Evolutionary conservation across 306 rosid genomes (phyloP), one percentile per base, ranked within the genome.

Genomic region (Psophocarpus tetragonolobus): DNA sequence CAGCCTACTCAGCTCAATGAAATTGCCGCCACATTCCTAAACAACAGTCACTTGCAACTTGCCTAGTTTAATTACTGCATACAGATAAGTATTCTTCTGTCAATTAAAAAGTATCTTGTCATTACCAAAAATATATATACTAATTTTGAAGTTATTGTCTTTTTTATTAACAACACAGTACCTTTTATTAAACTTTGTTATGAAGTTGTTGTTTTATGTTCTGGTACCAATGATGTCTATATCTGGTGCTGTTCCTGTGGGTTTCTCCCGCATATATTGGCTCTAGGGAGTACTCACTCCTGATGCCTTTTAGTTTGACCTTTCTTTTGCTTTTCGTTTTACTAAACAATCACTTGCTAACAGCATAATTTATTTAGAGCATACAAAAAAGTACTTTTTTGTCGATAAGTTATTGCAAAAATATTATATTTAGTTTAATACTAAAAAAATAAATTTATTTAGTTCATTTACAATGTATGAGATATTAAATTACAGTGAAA

Each of bases 1-100:
- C 36, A 67, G 26, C 11, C 10, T 35, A 66, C 54, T 78, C 35
- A 57, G 45, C 75, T 48, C 18, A 47, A 72, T 72, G 35, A 78
- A 65, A 77, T 32, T 71, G 78, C 51, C 42, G 18, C 66, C 36
- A 27, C 35, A 14, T 56, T 51, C 21, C 8, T 81, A 13, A 6
- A 58, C 21, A 68, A 74, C 27, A 70, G 51, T 38, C 42, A 68
- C 78, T 65, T 69, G 70, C 73, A 35, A 68, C 17, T 63, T 54
- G 75, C 65, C 4, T 68, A 54, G 10, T 41, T 68, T 77, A 54
- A 41, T 21, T 32, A 33, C 15, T 5, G 35, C 24, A 72, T 13
- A 39, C 64, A 54, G n/a, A 23, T 13, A 13, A 35, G 38, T 54
- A 72, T 26, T 54, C 23, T 39, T 38, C 2, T 30, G 30, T 15